Percentiles rank a stretch among this genome's conserved stretches.
Conservation (phyloP, 805 yeast genomes). For the Zygosaccharomyces bailii region DNA sequence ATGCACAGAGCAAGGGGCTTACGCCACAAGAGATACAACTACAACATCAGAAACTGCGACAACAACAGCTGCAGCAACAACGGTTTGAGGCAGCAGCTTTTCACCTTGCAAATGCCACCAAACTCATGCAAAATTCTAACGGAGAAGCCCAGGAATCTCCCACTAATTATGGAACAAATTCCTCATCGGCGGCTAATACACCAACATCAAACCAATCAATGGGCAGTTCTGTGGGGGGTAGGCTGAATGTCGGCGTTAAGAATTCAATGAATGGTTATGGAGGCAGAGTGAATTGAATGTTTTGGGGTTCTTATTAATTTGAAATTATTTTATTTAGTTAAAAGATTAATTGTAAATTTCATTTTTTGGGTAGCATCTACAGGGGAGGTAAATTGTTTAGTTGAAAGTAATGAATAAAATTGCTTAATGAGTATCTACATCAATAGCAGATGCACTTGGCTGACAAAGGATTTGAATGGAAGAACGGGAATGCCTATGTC, state of each 20-base stretch:
- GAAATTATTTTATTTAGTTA: neutral
- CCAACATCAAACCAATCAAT: conserved; percentile 11
- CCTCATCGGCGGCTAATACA: conserved; percentile 10
- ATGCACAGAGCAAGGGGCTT: conserved; percentile 24
- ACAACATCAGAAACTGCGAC: conserved; percentile 35
- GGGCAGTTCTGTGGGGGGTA: conserved; percentile 23
- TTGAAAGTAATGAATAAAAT: too few species aligned
- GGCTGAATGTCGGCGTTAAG: conserved; percentile 25
- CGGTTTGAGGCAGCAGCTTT: conserved; percentile 35
- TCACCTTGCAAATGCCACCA: conserved; percentile 33
- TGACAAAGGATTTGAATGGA: too few species aligned
- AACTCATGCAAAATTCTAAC: conserved; percentile 26
- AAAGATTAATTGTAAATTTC: neutral
- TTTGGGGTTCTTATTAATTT: too few species aligned
- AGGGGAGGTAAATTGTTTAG: too few species aligned
- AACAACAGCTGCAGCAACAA: conserved; percentile 36
- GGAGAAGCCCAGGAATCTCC: conserved; percentile 11
- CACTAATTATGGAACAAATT: conserved; percentile 8
- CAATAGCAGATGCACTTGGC: too few species aligned
- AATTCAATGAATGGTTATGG: conserved; percentile 23
- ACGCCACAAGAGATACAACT: conserved; percentile 36
- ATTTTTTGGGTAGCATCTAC: neutral
- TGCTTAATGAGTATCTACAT: too few species aligned
- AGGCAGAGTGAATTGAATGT: conserved; percentile 14
- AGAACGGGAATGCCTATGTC: neutral